A percentile compares a stretch with the other conserved stretches of the same genome.
Conservation (phyloP, 225 moss, liverwort and hornwort genomes). For the Marchantia polymorpha region DNA sequence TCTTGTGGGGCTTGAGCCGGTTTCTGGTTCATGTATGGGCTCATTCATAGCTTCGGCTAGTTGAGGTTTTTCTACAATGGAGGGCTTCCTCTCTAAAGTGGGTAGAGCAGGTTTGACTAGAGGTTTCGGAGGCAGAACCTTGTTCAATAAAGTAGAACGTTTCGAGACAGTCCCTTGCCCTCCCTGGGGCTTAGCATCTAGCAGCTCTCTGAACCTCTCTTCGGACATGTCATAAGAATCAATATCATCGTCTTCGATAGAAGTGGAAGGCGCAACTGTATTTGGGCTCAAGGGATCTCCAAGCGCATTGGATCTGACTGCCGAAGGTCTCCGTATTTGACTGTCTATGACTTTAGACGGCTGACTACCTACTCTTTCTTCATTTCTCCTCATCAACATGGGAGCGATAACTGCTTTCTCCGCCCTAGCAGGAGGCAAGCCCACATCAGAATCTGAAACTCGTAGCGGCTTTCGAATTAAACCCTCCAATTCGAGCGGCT, state of each 20-base stretch:
- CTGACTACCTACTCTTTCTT: constrained; percentile 19
- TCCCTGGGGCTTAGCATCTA: constrained; percentile 20
- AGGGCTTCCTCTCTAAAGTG: constrained; percentile 19
- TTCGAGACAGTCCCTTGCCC: constrained; percentile 7
- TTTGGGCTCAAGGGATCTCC: constrained; percentile 19
- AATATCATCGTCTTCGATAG: constrained; percentile 3
- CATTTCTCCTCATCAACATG: constrained; percentile 46
- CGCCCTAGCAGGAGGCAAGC: constrained; percentile 41
- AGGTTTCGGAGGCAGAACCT: neutral
- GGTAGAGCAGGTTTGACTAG: constrained; percentile 4
- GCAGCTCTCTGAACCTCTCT: constrained; percentile 45
- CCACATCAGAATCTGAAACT: constrained; percentile 36
- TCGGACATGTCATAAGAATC: constrained; percentile 43
- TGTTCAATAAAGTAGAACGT: neutral
- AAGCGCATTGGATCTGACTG: constrained; percentile 23
- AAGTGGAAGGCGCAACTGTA: neutral
- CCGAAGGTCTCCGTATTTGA: constrained; percentile 48
- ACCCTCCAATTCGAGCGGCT: constrained; percentile 40
- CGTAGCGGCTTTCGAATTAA: constrained; percentile 54
- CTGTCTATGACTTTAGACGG: constrained; percentile 21
- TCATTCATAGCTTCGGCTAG: neutral
- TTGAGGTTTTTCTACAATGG: constrained; percentile 1
- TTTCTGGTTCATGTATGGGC: neutral
- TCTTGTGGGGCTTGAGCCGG: constrained; percentile 20
- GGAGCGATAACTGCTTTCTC: constrained; percentile 38